These are phyloP conservation scores for Coniochaeta sp. DNA, from an alignment of 2,329 filamentous ascomycete species.

Conservation along the genomic window DNA sequence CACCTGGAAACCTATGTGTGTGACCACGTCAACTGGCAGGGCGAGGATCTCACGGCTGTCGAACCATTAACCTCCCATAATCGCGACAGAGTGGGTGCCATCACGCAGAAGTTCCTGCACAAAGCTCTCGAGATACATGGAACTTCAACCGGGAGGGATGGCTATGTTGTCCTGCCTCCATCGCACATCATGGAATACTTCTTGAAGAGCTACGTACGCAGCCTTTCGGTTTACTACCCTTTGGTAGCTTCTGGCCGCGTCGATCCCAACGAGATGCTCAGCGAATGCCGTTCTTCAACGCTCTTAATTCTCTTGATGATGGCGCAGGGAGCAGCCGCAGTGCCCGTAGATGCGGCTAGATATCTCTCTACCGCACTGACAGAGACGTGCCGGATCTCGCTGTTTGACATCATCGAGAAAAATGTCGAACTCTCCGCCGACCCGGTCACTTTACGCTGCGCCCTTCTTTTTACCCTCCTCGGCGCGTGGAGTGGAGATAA, in stretches of 20 bases:
- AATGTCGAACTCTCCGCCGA: conserved; percentile 63
- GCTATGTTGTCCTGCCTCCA: conserved; percentile 55
- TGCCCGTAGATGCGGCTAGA: conserved; percentile 57
- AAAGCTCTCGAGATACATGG: conserved; percentile 64
- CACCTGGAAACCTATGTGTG: conserved; percentile 32
- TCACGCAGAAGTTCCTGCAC: conserved; percentile 63
- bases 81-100: conserved; percentile 63
- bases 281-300: conserved; percentile 59
- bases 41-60: conserved; percentile 31
- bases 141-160: conserved; percentile 22
- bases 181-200: conserved; percentile 62
- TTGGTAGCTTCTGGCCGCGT: conserved; percentile 52
- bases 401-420: conserved; percentile 67
- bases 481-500: conserved; percentile 71
- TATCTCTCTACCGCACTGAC: conserved; percentile 60
- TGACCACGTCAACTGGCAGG: conserved; percentile 27
- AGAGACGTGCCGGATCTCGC: conserved; percentile 64
- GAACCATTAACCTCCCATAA: conserved; percentile 41
- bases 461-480: conserved; percentile 59
- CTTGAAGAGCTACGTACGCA: conserved; percentile 58
- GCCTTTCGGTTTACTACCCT: conserved; percentile 59
- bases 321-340: conserved; percentile 61
- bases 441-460: conserved; percentile 56
- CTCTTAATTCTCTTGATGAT: conserved; percentile 66
- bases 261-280: conserved; percentile 61